A percentile compares a stretch with the other conserved stretches of the same genome.
phyloP scores from a whole-genome alignment of 2,329 filamentous ascomycete species.

The Alternaria longipes region DNA sequence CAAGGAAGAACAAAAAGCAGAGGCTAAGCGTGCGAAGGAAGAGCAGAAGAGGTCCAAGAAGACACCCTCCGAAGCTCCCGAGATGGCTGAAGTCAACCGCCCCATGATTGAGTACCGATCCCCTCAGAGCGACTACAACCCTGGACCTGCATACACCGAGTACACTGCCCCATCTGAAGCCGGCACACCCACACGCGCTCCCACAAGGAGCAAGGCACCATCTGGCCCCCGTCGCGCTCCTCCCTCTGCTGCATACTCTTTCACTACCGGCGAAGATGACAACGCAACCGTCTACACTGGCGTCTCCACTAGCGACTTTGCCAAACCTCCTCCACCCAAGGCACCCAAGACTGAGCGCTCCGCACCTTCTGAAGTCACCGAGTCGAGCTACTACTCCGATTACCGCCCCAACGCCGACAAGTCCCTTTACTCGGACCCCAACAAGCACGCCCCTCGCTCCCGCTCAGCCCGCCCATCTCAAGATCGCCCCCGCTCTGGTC shows the following conservation, averaged over 20 bases:
- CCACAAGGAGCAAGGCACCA: constrained; percentile 26
- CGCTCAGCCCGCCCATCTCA: constrained; percentile 28
- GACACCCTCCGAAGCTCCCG: constrained; percentile 42
- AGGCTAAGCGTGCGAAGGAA: constrained; percentile 50
- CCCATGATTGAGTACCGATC: constrained; percentile 34
- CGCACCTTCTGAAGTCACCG: constrained; percentile 37
- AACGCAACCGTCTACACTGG: constrained; percentile 53
- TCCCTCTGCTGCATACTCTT: constrained; percentile 57
- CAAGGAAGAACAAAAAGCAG: constrained; percentile 53
- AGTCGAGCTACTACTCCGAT: constrained; percentile 53
- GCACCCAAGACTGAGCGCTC: constrained; percentile 17
- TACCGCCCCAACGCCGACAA: constrained; percentile 52
- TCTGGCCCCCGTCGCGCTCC: constrained; percentile 42
- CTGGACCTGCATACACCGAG: constrained; percentile 32
- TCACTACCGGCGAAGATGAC: constrained; percentile 59
- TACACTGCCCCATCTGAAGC: constrained; percentile 42
- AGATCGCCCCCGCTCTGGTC: constrained; percentile 19
- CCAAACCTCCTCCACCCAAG: constrained; percentile 24
- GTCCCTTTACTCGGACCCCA: constrained; percentile 31
- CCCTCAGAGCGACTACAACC: constrained; percentile 29
- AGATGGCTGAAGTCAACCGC: constrained; percentile 39
- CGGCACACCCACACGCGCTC: constrained; percentile 23
- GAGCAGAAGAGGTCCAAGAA: constrained; percentile 57
- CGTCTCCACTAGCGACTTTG: constrained; percentile 52
- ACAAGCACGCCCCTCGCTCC: constrained; percentile 32